Conservation (phyloP, 2,329 filamentous ascomycete species). For the Aureobasidium mangrovei region DNA sequence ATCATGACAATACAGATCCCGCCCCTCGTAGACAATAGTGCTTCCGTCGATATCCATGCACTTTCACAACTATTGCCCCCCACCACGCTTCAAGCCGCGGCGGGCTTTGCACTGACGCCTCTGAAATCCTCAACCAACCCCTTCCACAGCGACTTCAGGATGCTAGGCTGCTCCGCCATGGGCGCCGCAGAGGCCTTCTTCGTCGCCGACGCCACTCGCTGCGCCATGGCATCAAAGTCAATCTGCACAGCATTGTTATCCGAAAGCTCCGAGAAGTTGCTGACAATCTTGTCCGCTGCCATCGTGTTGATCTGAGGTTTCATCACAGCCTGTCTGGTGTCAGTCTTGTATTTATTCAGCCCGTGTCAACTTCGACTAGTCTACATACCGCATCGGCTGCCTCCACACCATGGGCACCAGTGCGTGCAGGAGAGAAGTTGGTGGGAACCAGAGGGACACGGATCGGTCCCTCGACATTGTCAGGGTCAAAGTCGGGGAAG, state of each 20-base stretch:
- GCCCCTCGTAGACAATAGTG: background rate
- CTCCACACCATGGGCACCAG: conserved; percentile 18
- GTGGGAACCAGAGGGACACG: conserved; percentile 26
- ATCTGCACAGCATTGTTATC: conserved; percentile 49
- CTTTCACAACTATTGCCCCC: background rate
- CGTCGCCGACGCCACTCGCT: conserved; percentile 35
- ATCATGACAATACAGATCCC: background rate
- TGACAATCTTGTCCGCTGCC: conserved; percentile 40
- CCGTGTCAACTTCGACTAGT: background rate
- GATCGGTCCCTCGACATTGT: conserved; percentile 23
- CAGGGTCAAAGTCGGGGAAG: conserved; percentile 45
- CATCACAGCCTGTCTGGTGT: conserved; percentile 34
- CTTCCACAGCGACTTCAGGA: conserved; percentile 36
- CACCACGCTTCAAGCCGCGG: background rate
- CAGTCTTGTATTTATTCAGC: background rate
- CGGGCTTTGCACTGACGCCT: background rate
- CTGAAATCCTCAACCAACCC: conserved; percentile 43
- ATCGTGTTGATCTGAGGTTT: conserved; percentile 48
- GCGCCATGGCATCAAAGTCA: conserved; percentile 48
- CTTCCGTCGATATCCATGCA: background rate
- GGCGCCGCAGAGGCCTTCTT: conserved; percentile 26
- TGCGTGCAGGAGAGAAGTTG: conserved; percentile 18
- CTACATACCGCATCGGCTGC: conserved; percentile 18
- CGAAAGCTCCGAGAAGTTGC: conserved; percentile 49
- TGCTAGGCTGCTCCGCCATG: conserved; percentile 34